Conservation (phyloP, 73 alveolate genomes). For the Paramecium caudatum region DNA sequence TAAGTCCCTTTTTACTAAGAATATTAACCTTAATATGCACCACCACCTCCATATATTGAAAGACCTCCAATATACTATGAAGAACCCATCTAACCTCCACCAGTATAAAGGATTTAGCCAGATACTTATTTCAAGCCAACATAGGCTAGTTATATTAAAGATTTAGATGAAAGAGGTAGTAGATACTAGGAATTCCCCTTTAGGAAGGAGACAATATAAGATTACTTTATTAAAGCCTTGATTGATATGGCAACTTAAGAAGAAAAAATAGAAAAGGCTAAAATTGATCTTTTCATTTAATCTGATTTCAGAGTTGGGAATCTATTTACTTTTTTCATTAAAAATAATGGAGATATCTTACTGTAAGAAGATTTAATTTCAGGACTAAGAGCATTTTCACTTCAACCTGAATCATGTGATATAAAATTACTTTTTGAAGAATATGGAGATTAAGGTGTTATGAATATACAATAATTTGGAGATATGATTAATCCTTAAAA, state of each 20-base stretch:
- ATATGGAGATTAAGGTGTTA: slow-evolving; percentile 10
- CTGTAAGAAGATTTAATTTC: not conserved
- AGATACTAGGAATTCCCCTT: slow-evolving; percentile 10
- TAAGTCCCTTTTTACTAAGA: no score
- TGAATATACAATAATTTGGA: not conserved
- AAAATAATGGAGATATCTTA: not conserved
- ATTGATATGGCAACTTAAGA: slow-evolving; percentile 33
- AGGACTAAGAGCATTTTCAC: not conserved
- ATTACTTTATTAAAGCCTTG: slow-evolving; percentile 2
- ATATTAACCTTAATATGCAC: slow-evolving; percentile 24
- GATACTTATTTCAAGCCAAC: not conserved
- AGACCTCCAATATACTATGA: not conserved
- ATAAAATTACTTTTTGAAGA: slow-evolving; percentile 37
- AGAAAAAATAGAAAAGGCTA: slow-evolving; percentile 13
- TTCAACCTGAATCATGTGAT: not conserved
- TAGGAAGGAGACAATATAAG: not conserved
- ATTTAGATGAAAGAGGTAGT: not conserved
- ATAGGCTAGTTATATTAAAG: not conserved
- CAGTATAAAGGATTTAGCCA: not conserved
- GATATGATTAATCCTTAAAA: not conserved
- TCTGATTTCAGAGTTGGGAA: not conserved
- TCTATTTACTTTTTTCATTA: not conserved
- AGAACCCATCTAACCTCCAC: slow-evolving; percentile 5
- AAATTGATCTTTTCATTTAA: not conserved
- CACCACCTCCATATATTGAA: not conserved